Percentiles rank a stretch among this genome's conserved stretches.
Conservation (phyloP, 768 basidiomycete genomes). For the Naganishia vaughanmartiniae region DNA sequence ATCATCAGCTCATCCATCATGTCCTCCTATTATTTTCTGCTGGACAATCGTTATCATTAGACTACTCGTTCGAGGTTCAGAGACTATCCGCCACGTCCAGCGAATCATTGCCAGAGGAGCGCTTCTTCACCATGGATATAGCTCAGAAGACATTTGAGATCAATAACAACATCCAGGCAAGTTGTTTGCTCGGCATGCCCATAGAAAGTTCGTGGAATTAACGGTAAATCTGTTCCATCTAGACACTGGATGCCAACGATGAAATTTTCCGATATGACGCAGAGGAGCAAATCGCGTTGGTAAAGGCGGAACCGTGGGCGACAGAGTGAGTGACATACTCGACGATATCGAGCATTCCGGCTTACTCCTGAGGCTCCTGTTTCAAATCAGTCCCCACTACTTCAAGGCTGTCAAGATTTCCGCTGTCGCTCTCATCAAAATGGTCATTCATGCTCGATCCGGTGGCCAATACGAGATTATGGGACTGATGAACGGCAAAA, state of each 20-base stretch:
- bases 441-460: conserved; percentile 79
- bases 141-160: conserved; percentile 53
- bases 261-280: conserved; percentile 51
- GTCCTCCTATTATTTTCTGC: neutral
- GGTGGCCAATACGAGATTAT: conserved; percentile 98
- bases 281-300: conserved; percentile 53
- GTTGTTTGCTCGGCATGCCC: neutral
- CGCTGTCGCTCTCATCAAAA: conserved; percentile 58
- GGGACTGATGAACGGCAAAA: conserved; percentile 98
- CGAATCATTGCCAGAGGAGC: neutral
- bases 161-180: conserved; percentile 51
- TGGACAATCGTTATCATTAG: neutral
- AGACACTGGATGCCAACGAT: conserved; percentile 45
- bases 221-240: neutral
- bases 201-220: neutral
- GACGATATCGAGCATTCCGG: neutral
- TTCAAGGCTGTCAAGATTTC: conserved; percentile 58
- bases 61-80: too few species aligned
- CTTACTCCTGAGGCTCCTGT: neutral
- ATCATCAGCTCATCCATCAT: neutral
- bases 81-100: too few species aligned
- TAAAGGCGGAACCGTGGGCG: conserved; percentile 75
- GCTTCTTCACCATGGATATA: conserved; percentile 18
- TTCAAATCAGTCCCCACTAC: conserved; percentile 53
- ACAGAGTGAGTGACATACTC: conserved; percentile 62